phyloP scores from a whole-genome alignment of 495 filamentous ascomycete genomes.

The Jackrogersella minutella region DNA sequence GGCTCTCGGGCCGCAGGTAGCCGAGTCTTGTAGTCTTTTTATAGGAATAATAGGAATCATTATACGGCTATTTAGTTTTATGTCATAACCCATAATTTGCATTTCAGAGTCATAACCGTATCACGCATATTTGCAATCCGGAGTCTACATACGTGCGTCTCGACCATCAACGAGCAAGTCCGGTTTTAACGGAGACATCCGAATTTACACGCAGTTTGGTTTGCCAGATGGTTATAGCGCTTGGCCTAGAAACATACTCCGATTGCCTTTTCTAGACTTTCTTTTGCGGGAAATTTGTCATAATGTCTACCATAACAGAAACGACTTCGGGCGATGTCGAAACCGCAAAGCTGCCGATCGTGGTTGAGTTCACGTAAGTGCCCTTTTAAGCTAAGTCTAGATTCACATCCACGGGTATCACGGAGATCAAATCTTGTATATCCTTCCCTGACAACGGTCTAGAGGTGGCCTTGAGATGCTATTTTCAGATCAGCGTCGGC shows the following conservation, averaged over 20 bases:
- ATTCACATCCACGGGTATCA: not conserved
- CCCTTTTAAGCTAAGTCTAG: not conserved
- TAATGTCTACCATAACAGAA: constrained; percentile 33
- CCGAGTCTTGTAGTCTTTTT: constrained; percentile 15
- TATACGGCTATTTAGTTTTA: no score
- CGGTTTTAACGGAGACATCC: not conserved
- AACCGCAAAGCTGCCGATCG: constrained; percentile 56
- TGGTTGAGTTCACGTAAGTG: constrained; percentile 79
- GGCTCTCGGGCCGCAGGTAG: constrained; percentile 7
- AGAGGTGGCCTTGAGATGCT: constrained; percentile 97
- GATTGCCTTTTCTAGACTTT: not conserved
- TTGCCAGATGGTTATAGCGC: not conserved
- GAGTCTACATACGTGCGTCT: constrained; percentile 14
- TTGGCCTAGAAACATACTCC: not conserved
- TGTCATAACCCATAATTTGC: constrained; percentile 11
- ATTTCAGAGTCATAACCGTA: not conserved
- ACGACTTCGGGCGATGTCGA: constrained; percentile 20
- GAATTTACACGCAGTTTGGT: not conserved
- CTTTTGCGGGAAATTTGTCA: not conserved
- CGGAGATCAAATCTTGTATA: not conserved
- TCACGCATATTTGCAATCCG: constrained; percentile 9
- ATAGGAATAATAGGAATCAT: not conserved
- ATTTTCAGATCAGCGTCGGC: constrained; percentile 81
- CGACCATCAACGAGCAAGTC: constrained; percentile 1
- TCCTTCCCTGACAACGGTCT: constrained; percentile 19